Conservation (phyloP, 2,329 filamentous ascomycete genomes). For the Pseudogymnoascus sp. region DNA sequence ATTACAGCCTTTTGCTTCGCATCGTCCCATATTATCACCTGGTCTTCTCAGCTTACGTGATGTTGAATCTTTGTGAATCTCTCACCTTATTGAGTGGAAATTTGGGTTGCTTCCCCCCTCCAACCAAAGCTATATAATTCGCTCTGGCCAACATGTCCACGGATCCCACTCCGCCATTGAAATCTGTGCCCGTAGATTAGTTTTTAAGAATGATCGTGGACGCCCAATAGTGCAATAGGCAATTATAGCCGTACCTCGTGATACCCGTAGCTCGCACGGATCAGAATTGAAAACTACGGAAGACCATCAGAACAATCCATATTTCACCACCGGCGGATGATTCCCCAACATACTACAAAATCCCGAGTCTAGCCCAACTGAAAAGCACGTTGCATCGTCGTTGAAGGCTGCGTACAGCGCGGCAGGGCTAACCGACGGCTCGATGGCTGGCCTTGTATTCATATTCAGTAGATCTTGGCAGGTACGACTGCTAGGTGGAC, state of each 20-base stretch:
- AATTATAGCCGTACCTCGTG: conserved; percentile 38
- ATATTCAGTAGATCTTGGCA: conserved; percentile 41
- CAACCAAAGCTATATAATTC: conserved; percentile 82
- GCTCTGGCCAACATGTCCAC: conserved; percentile 81
- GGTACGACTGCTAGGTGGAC: neutral
- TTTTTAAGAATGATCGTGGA: neutral
- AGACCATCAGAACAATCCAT: conserved; percentile 21
- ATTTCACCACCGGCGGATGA: conserved; percentile 9
- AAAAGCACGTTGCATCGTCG: conserved; percentile 73
- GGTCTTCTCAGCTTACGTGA: conserved; percentile 10
- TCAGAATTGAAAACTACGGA: conserved; percentile 61
- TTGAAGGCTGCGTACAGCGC: conserved; percentile 85
- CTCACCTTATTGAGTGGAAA: conserved; percentile 76
- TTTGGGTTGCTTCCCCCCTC: conserved; percentile 77
- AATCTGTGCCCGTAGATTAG: conserved; percentile 40
- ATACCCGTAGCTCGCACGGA: conserved; percentile 60
- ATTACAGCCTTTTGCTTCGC: conserved; percentile 66
- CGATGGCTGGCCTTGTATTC: conserved; percentile 84
- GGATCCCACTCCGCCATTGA: conserved; percentile 73
- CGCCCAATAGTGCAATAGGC: neutral
- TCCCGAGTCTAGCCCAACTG: conserved; percentile 77
- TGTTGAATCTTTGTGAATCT: neutral
- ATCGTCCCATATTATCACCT: conserved; percentile 89
- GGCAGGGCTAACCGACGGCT: conserved; percentile 62
- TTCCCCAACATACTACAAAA: conserved; percentile 59